A percentile compares a stretch with the other conserved stretches of the same genome.
Conservation (phyloP, 1,284 basidiomycete genomes). For the Pseudozyma hubeiensis region DNA sequence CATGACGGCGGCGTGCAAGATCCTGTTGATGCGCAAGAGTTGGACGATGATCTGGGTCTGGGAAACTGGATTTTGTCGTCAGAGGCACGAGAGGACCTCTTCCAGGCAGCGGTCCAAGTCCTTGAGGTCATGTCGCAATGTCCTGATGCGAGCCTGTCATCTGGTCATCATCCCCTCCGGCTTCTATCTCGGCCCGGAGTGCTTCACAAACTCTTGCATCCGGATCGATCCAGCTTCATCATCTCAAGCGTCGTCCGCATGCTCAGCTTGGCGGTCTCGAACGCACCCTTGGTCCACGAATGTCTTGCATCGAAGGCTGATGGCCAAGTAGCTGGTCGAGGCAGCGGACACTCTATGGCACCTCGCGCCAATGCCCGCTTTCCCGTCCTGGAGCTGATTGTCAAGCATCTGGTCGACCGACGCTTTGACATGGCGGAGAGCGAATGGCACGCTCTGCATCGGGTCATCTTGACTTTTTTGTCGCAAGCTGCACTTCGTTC, state of each 20-base stretch:
- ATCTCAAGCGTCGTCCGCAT: conserved; percentile 29
- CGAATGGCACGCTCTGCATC: conserved; percentile 43
- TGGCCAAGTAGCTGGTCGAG: neutral
- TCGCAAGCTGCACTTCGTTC: conserved; percentile 41
- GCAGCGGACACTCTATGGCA: conserved; percentile 1
- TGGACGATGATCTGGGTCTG: neutral
- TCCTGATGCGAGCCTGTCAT: conserved; percentile 10
- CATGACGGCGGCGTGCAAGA: neutral
- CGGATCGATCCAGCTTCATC: conserved; percentile 22
- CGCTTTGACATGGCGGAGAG: conserved; percentile 41
- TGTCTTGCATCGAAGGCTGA: conserved; percentile 32
- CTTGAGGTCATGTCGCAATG: conserved; percentile 30
- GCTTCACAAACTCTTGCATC: conserved; percentile 39
- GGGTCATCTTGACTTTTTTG: conserved; percentile 39
- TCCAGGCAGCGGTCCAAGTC: conserved; percentile 24
- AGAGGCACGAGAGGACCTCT: conserved; percentile 32
- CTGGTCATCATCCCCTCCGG: conserved; percentile 20
- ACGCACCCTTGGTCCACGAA: conserved; percentile 39
- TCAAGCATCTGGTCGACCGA: conserved; percentile 59
- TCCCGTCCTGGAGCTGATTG: conserved; percentile 52
- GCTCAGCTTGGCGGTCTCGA: conserved; percentile 24
- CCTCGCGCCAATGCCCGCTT: conserved; percentile 35
- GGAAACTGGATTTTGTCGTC: conserved; percentile 18
- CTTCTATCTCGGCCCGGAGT: conserved; percentile 26
- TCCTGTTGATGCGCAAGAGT: neutral